Base-by-base conservation (phyloP, 2,329 filamentous ascomycete genomes). In the Ophioceras dolichostomum region DNA sequence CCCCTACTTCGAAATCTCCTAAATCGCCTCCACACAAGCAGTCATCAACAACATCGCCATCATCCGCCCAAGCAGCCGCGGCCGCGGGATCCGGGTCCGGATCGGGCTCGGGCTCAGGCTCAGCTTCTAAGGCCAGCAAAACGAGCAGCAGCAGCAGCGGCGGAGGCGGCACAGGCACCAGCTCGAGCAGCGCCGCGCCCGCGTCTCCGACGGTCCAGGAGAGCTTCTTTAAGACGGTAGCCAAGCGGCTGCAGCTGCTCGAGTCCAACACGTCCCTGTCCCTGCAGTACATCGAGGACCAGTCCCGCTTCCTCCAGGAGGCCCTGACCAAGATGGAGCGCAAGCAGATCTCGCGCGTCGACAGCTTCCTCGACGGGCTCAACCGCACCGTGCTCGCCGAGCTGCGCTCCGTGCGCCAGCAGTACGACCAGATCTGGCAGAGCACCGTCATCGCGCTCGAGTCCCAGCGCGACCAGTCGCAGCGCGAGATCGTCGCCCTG, bases 371-470 rank as follows among this genome's bases (percentile, higher is more conserved):
- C 12, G 76, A 86, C 42, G 76, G 76, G 27, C 68, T 98, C n/a
- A 98, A 98, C 56, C 69, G 67, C 33, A 95, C 88, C 0, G 86
- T 96, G 1, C 70, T 94, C 28, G 70, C 74, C 13, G 91, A 98
- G 56, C 65, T 94, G 26, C 76, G 76, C 43, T 76, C 71, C 35
- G 81, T 91, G 44, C 75, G 85, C 37, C 76, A 79, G 41, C 83
- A 95, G 55, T 96, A 96, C 56, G 89, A 96, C 53, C 85, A 95
- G 52, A 78, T 96, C 10, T 96, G 89, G 88, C 88, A 94, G 58
- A 89, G 83, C 16, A 95, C 93, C 10, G 81, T 95, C 17, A 79
- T 94, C 39, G 88, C 93, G 21, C 73, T 96, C 12, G 87, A 95
- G 54, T 79, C 78, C 30, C 89, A 95, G 56, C 79, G 86, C 30